phyloP scores from a whole-genome alignment of 345 rosid genomes.

The Moringa oleifera region DNA sequence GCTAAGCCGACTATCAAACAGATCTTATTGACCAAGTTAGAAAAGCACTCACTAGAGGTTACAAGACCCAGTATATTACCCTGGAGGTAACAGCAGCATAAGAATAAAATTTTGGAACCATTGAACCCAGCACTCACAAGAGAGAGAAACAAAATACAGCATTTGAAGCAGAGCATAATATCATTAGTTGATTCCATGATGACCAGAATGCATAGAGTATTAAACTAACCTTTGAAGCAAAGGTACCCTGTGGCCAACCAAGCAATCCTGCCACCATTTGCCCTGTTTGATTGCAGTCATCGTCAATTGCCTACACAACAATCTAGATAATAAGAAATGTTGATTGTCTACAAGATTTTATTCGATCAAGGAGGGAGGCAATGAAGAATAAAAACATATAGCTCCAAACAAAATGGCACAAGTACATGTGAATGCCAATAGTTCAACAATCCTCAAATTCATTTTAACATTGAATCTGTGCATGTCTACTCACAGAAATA shows the following conservation, averaged over 20 bases:
- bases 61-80: neutral
- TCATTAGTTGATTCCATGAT: no score
- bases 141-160: neutral
- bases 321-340: conserved; percentile 12
- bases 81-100: neutral
- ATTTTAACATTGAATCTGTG: no score
- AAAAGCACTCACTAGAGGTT: neutral
- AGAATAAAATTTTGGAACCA: neutral
- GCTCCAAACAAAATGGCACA: neutral
- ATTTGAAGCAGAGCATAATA: no score
- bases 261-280: conserved; percentile 96
- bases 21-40: neutral
- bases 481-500: no score
- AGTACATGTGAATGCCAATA: no score
- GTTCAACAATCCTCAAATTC: no score
- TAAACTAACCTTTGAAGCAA: conserved; percentile 80
- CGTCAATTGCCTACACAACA: conserved; percentile 78
- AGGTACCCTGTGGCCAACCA: conserved; percentile 94
- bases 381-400: neutral
- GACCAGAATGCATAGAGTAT: neutral
- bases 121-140: neutral
- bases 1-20: neutral
- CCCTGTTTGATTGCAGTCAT: conserved; percentile 97
- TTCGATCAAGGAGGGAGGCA: neutral
- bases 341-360: conserved; percentile 1